phyloP scores from a whole-genome alignment of 2,329 filamentous ascomycete species.

The Hypoxylon sp. region DNA sequence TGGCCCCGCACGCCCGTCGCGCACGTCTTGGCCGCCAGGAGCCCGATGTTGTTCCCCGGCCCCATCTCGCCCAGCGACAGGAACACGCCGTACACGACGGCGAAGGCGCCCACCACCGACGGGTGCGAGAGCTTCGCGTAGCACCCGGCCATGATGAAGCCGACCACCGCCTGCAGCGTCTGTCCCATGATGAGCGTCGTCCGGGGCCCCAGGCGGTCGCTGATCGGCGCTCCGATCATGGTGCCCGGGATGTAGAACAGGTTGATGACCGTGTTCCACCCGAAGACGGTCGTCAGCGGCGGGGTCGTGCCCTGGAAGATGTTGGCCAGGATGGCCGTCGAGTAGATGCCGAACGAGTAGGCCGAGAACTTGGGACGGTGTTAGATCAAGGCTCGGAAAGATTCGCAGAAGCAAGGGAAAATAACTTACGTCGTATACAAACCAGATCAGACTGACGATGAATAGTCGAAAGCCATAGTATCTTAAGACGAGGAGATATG shows the following conservation, averaged over 20 bases:
- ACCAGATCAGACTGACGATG: constrained; percentile 80
- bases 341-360: constrained; percentile 89
- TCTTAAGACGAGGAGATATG: constrained; percentile 62
- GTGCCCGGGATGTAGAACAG: constrained; percentile 89
- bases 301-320: constrained; percentile 67
- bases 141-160: constrained; percentile 87
- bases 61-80: constrained; percentile 80
- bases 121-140: constrained; percentile 74
- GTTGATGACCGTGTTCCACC: constrained; percentile 89
- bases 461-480: constrained; percentile 80
- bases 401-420: background rate
- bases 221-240: constrained; percentile 76
- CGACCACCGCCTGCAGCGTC: constrained; percentile 75
- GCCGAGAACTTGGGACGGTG: constrained; percentile 66
- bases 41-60: constrained; percentile 89
- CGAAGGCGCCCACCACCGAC: constrained; percentile 75
- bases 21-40: constrained; percentile 85
- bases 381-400: background rate
- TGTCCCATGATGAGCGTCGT: constrained; percentile 77
- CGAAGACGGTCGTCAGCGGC: constrained; percentile 79
- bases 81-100: constrained; percentile 82
- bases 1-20: constrained; percentile 85
- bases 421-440: constrained; percentile 73
- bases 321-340: constrained; percentile 73
- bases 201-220: constrained; percentile 81